Percentiles rank a stretch among this genome's conserved stretches.
Conservation (phyloP, 768 basidiomycete species). For the Chiua virens region DNA sequence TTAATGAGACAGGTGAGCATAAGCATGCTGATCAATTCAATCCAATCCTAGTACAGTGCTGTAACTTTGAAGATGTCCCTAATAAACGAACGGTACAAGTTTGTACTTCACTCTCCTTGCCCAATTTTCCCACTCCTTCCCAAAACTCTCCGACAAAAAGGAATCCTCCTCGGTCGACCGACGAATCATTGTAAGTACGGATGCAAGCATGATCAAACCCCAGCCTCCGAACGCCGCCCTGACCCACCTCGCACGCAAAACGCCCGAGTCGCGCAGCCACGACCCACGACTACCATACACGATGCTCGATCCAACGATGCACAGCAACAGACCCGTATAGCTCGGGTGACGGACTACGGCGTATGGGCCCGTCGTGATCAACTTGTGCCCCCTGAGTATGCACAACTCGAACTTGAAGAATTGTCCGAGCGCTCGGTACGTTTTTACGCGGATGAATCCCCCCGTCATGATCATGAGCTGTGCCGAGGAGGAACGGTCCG, state of each 20-base stretch:
- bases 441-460: conserved; percentile 1
- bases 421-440: conserved; percentile 18
- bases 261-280: conserved; percentile 4
- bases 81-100: conserved; percentile 8
- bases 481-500: conserved; percentile 4
- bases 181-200: not conserved
- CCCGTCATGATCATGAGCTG: conserved; percentile 1
- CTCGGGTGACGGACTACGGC: conserved; percentile 29
- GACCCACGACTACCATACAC: not conserved
- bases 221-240: not conserved
- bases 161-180: conserved; percentile 24
- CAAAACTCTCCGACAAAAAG: conserved; percentile 17
- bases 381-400: conserved; percentile 18
- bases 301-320: not conserved
- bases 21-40: no score
- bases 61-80: no score
- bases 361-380: conserved; percentile 30
- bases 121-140: conserved; percentile 23
- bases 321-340: conserved; percentile 14
- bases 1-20: no score
- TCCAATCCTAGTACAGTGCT: no score
- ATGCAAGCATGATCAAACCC: not conserved
- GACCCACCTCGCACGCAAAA: not conserved
- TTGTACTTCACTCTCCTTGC: conserved; percentile 11
- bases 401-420: conserved; percentile 20